Evolutionary conservation across 495 filamentous ascomycete species (phyloP).

Genomic region (Echria macrotheca): DNA sequence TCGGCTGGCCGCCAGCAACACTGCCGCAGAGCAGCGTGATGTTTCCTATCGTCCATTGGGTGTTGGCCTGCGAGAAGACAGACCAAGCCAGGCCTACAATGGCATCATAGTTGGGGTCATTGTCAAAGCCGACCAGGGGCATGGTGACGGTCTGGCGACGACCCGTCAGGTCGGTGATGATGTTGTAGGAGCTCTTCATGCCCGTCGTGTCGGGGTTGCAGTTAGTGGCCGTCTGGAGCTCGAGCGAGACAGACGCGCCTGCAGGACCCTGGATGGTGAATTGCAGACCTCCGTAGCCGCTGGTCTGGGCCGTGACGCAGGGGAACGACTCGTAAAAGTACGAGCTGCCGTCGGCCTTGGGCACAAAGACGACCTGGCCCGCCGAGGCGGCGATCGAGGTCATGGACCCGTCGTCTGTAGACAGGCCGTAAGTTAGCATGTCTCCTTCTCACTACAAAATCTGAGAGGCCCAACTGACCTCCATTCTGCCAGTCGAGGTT

Average conservation of each 20-base stretch:
- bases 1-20: conserved; percentile 7
- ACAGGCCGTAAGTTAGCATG: too few species aligned
- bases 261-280: conserved; percentile 52
- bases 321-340: conserved; percentile 56
- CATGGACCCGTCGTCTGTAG: conserved; percentile 52
- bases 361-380: conserved; percentile 48
- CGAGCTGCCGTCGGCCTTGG: conserved; percentile 38
- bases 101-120: conserved; percentile 46
- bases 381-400: conserved; percentile 40
- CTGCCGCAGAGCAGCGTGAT: conserved; percentile 45
- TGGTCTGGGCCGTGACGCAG: conserved; percentile 41
- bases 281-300: conserved; percentile 47
- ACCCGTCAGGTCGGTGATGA: conserved; percentile 46
- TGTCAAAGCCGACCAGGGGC: conserved; percentile 45
- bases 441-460: too few species aligned
- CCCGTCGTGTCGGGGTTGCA: conserved; percentile 29
- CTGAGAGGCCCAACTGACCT: conserved; percentile 27
- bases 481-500: conserved; percentile 44
- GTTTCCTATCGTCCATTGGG: conserved; percentile 48
- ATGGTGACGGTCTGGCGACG: conserved; percentile 47
- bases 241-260: conserved; percentile 44
- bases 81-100: conserved; percentile 49
- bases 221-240: conserved; percentile 47
- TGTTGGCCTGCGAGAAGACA: conserved; percentile 38
- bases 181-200: conserved; percentile 44